Evolutionary conservation across 2,329 filamentous ascomycete genomes (phyloP).

Genomic region (Epichloe elymi): DNA sequence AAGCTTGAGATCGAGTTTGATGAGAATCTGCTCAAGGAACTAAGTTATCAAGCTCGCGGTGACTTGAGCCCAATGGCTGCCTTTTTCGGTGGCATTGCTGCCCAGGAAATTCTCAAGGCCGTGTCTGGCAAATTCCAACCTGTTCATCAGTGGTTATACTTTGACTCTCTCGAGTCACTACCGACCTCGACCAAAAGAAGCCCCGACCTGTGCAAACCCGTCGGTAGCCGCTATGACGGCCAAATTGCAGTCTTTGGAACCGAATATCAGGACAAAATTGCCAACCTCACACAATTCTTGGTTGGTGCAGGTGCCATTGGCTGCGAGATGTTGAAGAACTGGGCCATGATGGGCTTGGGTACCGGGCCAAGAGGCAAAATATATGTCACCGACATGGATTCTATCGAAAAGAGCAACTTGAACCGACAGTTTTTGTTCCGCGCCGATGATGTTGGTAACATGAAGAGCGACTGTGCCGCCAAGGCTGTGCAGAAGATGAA

Average conservation of each 20-base stretch:
- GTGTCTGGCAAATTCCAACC: slow-evolving; percentile 97
- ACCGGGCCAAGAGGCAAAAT: slow-evolving; percentile 82
- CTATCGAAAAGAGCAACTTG: slow-evolving; percentile 96
- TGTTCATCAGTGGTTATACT: slow-evolving; percentile 93
- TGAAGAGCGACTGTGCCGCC: slow-evolving; percentile 94
- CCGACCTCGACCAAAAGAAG: slow-evolving; percentile 62
- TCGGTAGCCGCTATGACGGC: slow-evolving; percentile 80
- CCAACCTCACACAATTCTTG: slow-evolving; percentile 82
- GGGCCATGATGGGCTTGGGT: slow-evolving; percentile 95
- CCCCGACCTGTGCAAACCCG: slow-evolving; percentile 77
- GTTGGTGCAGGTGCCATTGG: slow-evolving; percentile 95
- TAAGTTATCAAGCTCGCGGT: slow-evolving; percentile 87
- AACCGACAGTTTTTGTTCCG: slow-evolving; percentile 97
- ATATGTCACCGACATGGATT: slow-evolving; percentile 92
- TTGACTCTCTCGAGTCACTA: slow-evolving; percentile 93
- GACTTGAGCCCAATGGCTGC: slow-evolving; percentile 88
- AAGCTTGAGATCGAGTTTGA: slow-evolving; percentile 60
- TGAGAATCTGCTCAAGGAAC: slow-evolving; percentile 82
- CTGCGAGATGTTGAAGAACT: slow-evolving; percentile 99
- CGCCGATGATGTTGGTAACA: slow-evolving; percentile 78
- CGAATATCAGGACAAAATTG: slow-evolving; percentile 87
- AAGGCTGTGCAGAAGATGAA: slow-evolving; percentile 92
- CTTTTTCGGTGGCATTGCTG: slow-evolving; percentile 85
- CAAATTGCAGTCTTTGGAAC: slow-evolving; percentile 93
- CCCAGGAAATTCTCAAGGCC: slow-evolving; percentile 91